Percentiles rank a stretch among this genome's conserved stretches.
These are phyloP conservation scores for Brassica cretica DNA, from an alignment of 345 rosid species.

Conservation along the genomic window DNA sequence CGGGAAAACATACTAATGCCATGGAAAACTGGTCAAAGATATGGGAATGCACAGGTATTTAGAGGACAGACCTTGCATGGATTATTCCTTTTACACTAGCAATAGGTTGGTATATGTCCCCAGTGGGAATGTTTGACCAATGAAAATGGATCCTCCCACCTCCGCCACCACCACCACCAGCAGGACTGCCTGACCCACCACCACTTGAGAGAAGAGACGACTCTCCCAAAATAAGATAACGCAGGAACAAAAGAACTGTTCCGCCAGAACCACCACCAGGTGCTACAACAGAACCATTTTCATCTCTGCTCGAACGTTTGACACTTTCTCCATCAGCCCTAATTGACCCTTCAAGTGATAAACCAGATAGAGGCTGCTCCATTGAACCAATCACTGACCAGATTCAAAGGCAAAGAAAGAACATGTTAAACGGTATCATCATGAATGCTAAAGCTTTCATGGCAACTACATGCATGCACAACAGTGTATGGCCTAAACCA, in stretches of 20 bases:
- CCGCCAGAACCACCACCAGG: conserved; percentile 99
- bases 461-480: conserved; percentile 22
- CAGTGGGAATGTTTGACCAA: conserved; percentile 95
- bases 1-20: neutral
- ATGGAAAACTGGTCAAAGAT: neutral
- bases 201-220: conserved; percentile 79
- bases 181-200: conserved; percentile 82
- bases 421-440: conserved; percentile 23
- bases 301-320: conserved; percentile 37
- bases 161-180: conserved; percentile 91
- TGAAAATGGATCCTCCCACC: conserved; percentile 99
- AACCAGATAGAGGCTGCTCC: conserved; percentile 88
- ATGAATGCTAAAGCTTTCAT: conserved; percentile 23
- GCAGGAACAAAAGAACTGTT: conserved; percentile 77
- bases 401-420: conserved; percentile 31
- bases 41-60: conserved; percentile 18
- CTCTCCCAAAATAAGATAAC: conserved; percentile 55
- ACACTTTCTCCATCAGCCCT: conserved; percentile 85
- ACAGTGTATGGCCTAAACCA: conserved; percentile 2
- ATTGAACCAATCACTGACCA: conserved; percentile 85
- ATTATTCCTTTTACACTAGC: conserved; percentile 81
- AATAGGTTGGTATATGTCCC: conserved; percentile 97
- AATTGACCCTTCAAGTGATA: conserved; percentile 72
- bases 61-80: conserved; percentile 57
- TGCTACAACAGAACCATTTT: conserved; percentile 45